Evolutionary conservation across 2,329 filamentous ascomycete genomes (phyloP), one percentile per base, ranked within the genome.

Genomic region (Aspergillus glaucus): DNA sequence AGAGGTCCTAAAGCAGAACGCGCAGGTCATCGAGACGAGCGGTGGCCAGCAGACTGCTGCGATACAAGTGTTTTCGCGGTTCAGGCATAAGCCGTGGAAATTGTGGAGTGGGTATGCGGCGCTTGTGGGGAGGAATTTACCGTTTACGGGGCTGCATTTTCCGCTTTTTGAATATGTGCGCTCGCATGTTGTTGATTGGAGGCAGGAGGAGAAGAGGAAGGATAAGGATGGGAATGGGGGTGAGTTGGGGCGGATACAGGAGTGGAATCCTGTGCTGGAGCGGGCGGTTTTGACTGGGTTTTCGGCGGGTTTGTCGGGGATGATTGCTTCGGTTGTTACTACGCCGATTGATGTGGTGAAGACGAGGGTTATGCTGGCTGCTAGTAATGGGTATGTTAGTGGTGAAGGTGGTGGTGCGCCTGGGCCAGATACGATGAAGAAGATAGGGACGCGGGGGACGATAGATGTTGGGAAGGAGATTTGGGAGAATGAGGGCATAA

Each of bases 1-100:
- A 12, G 90, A 95, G 66, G 88, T 95, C 6, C 81, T 95, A 54
- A 95, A 96, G 72, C 90, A 95, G 65, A 95, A 95, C 67, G 89
- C 91, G 0, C 90, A 95, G 67, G 90, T 95, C 79, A 75, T 93
- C 1, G 74, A 74, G 19, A 61, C 41, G 12, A 50, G 62, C 9
- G 42, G 48, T 21, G 12, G 43, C 44, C 46, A 51, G 6, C 48
- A 48, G 15, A 67, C 65, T 43, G 75, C 75, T 47, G 76, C 79
- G 0, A 81, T 79, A 67, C 41, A 80, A 63, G 82, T 82, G 0
- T 64, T 86, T 8, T 65, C 68, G 14, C 73, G 74, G 22, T 85
- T 87, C 62, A 72, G 68, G 51, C 75, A 78, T 1, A 75, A 70
- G 59, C 84, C 68, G 57, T 79, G 70, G 57, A 81, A 68, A 50